Base-by-base conservation (phyloP, 2,329 filamentous ascomycete genomes). In the Aspergillus alliaceus region DNA sequence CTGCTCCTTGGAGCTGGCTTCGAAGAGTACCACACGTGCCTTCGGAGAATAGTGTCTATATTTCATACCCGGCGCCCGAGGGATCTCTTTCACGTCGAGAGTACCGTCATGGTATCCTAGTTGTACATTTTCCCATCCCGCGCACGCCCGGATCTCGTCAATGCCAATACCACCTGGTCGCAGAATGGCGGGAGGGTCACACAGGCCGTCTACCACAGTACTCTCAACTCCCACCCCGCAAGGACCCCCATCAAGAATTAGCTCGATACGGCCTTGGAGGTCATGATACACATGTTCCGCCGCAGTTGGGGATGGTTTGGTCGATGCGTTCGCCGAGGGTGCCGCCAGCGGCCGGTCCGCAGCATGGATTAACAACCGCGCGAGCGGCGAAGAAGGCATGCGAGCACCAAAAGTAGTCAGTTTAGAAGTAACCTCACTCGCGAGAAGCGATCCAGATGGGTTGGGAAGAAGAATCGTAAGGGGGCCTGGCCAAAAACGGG, bases 11-110 rank as follows among this genome's bases (percentile, higher is more conserved):
- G 72, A 70, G 1, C 77, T 79, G 29, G 84, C 76, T 71, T 96
- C 91, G 70, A 92, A 96, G 1, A 98, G 80, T 14, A 96, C 79
- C 2, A 99, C 93, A 46, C 83, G 86, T 1, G 95, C 96, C 72
- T 88, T 90, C 1, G 95, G 95, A 42, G 93, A 96, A 70, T 99
- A 99, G 72, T 99, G 95, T 71, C 95, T 91, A 73, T 99, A 99
- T 76, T 99, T 99, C 95, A 99, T 99, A 1, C 95, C 95, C 0
- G 95, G 95, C 1, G 95, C 95, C 56, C 91, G 83, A 0, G 95
- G 95, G 9, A 83, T 82, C 51, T 74, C 78, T 51, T 84, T 85
- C 5, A 84, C 88, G 20, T 84, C 81, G 66, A 91, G 85, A 15
- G 86, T 85, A 56, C 83, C 82, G 67, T 96, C 91, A 69, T 88